A percentile compares a stretch with the other conserved stretches of the same genome.
These are phyloP conservation scores for Tolypocladium nubicola DNA, from an alignment of 2,329 filamentous ascomycete species.

Conservation along the genomic window DNA sequence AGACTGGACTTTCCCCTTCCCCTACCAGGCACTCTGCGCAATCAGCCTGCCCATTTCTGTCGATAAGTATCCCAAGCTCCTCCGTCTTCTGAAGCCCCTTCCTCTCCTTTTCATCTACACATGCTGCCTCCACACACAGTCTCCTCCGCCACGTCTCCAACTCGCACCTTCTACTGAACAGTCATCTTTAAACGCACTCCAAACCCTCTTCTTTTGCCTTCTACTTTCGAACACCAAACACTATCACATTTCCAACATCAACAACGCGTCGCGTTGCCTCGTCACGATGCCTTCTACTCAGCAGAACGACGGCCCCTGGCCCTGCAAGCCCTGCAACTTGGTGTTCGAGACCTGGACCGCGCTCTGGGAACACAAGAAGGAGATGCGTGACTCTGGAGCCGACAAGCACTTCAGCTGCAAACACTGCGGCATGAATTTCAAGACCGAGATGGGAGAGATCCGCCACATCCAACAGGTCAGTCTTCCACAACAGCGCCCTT, in stretches of 20 bases:
- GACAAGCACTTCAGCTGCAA: constrained; percentile 24
- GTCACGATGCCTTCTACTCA: constrained; percentile 7
- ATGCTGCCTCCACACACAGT: not conserved
- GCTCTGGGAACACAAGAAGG: constrained; percentile 18
- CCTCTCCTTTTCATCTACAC: not conserved
- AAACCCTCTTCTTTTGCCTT: not conserved
- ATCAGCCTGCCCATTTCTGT: not conserved
- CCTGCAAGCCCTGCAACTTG: constrained; percentile 18
- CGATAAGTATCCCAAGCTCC: too few relatives aligned
- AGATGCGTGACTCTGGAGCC: constrained; percentile 12
- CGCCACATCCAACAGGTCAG: constrained; percentile 25
- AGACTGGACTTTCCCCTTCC: not conserved
- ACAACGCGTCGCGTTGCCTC: not conserved
- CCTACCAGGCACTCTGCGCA: not conserved
- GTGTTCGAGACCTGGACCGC: constrained; percentile 14
- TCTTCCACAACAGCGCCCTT: not conserved
- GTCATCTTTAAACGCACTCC: not conserved
- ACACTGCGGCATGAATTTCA: constrained; percentile 25
- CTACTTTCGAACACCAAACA: not conserved
- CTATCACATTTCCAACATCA: not conserved
- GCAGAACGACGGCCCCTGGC: constrained; percentile 7
- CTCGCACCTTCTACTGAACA: not conserved
- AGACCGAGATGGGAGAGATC: constrained; percentile 17
- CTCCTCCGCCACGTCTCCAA: not conserved
- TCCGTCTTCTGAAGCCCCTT: too few relatives aligned